A percentile compares a stretch with the other conserved stretches of the same genome.
Evolutionary conservation across 768 basidiomycete species (phyloP).

Genomic region (Naganishia onofrii): DNA sequence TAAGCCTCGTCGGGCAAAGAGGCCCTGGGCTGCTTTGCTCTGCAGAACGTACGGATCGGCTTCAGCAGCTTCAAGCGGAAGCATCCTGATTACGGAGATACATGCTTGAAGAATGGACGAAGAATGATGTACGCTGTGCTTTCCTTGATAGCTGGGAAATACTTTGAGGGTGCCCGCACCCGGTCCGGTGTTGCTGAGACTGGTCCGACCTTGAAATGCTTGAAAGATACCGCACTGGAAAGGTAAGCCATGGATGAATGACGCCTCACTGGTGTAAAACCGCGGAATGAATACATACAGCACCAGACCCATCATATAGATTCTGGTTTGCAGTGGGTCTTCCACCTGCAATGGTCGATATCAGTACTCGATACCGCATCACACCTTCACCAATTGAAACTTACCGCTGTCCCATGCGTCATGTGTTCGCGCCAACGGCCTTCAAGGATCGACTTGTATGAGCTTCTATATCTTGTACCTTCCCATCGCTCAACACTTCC

Average conservation of each 20-base stretch:
- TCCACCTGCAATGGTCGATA: not conserved
- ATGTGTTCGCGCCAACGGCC: conserved; percentile 31
- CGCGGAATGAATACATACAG: not conserved
- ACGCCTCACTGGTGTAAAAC: not conserved
- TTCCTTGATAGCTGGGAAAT: conserved; percentile 64
- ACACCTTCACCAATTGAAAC: not conserved
- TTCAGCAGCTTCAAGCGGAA: conserved; percentile 10
- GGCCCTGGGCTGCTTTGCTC: conserved; percentile 12
- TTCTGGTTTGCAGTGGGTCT: conserved; percentile 59
- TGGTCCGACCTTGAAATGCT: conserved; percentile 56
- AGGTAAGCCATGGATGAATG: too few relatives aligned
- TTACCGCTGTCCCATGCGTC: conserved; percentile 31
- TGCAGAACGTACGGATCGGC: conserved; percentile 28
- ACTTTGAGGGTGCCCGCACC: conserved; percentile 60
- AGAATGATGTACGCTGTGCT: conserved; percentile 72
- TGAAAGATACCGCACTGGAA: conserved; percentile 49
- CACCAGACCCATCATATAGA: conserved; percentile 58
- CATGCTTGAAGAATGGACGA: conserved; percentile 65
- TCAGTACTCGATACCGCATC: not conserved
- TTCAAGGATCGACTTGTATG: conserved; percentile 62
- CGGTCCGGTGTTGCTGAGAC: conserved; percentile 61
- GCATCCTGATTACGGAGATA: not conserved
- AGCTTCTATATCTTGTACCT: conserved; percentile 40
- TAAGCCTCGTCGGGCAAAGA: conserved; percentile 33
- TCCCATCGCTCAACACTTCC: conserved; percentile 67